These are phyloP conservation scores for Talaromyces funiculosus DNA, from an alignment of 2,329 filamentous ascomycete genomes.

Conservation along the genomic window DNA sequence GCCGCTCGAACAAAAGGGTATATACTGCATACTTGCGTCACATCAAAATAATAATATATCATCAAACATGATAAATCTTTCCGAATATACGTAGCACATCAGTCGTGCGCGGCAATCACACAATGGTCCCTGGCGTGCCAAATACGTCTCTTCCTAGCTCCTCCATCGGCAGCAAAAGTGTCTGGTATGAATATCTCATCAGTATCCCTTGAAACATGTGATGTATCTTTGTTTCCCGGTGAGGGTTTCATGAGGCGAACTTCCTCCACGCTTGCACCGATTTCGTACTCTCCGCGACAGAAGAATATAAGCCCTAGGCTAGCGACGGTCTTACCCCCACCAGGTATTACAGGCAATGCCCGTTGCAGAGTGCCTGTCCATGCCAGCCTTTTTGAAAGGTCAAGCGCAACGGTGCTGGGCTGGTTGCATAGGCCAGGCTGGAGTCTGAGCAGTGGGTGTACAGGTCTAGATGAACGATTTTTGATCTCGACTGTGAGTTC, in stretches of 20 bases:
- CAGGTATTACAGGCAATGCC: conserved; percentile 57
- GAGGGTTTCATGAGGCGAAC: conserved; percentile 47
- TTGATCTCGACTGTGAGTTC: conserved; percentile 64
- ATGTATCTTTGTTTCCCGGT: not conserved
- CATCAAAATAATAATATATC: not conserved
- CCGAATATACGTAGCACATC: conserved; percentile 2
- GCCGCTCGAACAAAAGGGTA: conserved; percentile 11
- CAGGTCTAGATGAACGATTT: conserved; percentile 64
- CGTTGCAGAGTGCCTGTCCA: conserved; percentile 83
- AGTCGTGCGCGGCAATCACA: conserved; percentile 36
- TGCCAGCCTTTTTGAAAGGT: conserved; percentile 73
- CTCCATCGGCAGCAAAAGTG: conserved; percentile 32
- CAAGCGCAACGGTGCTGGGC: conserved; percentile 65
- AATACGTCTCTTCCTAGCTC: conserved; percentile 36
- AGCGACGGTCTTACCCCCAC: conserved; percentile 55
- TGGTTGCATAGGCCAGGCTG: conserved; percentile 72
- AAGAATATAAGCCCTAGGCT: conserved; percentile 67
- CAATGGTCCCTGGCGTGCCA: conserved; percentile 45
- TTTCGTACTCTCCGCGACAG: conserved; percentile 75
- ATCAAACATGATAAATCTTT: not conserved
- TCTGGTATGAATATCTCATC: conserved; percentile 30
- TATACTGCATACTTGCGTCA: conserved; percentile 1
- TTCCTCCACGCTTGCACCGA: conserved; percentile 77
- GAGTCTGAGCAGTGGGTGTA: conserved; percentile 68
- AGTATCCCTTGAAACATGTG: conserved; percentile 8